Evolutionary conservation across 495 filamentous ascomycete species (phyloP), one percentile per base, ranked within the genome.

Genomic region (Terfezia claveryi): DNA sequence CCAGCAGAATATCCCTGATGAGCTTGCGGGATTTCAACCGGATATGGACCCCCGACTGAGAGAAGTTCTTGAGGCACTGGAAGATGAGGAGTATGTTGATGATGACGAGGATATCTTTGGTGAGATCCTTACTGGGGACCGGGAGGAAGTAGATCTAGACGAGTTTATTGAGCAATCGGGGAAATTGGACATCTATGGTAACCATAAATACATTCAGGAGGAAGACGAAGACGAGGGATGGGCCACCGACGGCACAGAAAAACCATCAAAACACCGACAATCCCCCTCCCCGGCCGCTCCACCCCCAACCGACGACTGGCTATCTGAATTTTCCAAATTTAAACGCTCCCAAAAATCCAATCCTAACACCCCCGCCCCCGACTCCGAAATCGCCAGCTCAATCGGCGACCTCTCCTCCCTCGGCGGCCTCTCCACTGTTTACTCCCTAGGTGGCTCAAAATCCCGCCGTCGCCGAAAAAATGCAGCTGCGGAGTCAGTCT

Each of bases 1-100:
- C 51, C 87, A 94, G 68, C 89, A 95, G 69, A 77, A 95, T 62
- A 70, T 95, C 8, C 92, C 89, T 0, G 92, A 96, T 72, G 80
- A 74, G 9, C 79, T 99, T 61, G 80, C 80, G 1, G 92, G 92
- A 0, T 95, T 99, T 65, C 82, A 95, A 68, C 92, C 92, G 3
- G 87, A 96, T 64, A 99, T 99, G 92, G 92, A 99, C 68, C 89
- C 87, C 5, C 74, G 92, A 20, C 67, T 99, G 58, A 76, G 92
- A 20, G 92, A 99, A 68, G 87, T 86, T 3, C 68, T 99, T 55
- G 89, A 95, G 67, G 92, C 92, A 2, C 71, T 99, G 36, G 91
- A 99, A 60, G 92, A 99, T 58, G 91, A 96, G 38, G 88, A 82
- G 8, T 99, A 85, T 68, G 88, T 99, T 0, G 91, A 96, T 56